Percentiles rank a stretch among this genome's conserved stretches.
Conservation (phyloP, 2,329 filamentous ascomycete genomes). For the Alternaria rosae region DNA sequence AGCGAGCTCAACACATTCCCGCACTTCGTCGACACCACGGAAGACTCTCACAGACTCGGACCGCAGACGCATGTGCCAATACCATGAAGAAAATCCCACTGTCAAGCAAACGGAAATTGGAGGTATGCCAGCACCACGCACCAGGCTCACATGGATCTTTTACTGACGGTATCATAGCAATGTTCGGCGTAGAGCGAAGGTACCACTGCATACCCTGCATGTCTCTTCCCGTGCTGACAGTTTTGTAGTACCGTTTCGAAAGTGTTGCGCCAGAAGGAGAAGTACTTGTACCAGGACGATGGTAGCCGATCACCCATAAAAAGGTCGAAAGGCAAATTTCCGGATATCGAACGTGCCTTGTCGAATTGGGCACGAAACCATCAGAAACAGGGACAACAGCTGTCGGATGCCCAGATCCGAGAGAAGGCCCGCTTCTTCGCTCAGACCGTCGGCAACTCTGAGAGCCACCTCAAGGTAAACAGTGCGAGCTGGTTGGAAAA, state of each 20-base stretch:
- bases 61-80: slow-evolving; percentile 90
- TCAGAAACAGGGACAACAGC: slow-evolving; percentile 74
- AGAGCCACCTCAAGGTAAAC: slow-evolving; percentile 74
- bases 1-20: slow-evolving; percentile 48
- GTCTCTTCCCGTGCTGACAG: slow-evolving; percentile 24
- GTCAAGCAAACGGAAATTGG: slow-evolving; percentile 97
- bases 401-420: slow-evolving; percentile 82
- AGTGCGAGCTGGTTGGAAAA: slow-evolving; percentile 87
- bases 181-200: slow-evolving; percentile 98
- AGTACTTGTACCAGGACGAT: slow-evolving; percentile 85
- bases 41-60: slow-evolving; percentile 92
- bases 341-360: slow-evolving; percentile 90
- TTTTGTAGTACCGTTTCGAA: slow-evolving; percentile 91
- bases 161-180: slow-evolving; percentile 61
- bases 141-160: neutral
- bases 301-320: slow-evolving; percentile 81
- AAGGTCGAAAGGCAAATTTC: slow-evolving; percentile 81
- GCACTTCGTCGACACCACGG: slow-evolving; percentile 69
- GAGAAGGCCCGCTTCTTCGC: slow-evolving; percentile 86
- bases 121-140: slow-evolving; percentile 60
- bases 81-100: slow-evolving; percentile 86
- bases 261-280: slow-evolving; percentile 91
- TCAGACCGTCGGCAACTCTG: slow-evolving; percentile 72
- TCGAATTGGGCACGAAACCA: slow-evolving; percentile 86
- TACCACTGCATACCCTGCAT: slow-evolving; percentile 53